Evolutionary conservation across 805 yeast species (phyloP), one percentile per base, ranked within the genome.

Genomic region (Candida pseudofarinosa): DNA sequence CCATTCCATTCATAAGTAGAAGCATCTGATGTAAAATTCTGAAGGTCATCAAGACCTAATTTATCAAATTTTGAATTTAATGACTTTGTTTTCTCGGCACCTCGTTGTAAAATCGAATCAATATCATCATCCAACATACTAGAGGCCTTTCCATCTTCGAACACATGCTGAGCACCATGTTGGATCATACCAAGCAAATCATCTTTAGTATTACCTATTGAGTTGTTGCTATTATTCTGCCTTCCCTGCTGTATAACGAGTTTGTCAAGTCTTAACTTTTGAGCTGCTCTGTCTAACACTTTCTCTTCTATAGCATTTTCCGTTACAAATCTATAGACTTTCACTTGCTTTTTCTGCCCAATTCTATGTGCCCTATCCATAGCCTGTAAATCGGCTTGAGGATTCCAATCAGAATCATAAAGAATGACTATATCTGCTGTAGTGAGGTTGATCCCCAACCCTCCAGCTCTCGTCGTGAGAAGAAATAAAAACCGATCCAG

Each of bases 1-100:
- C 99, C 99, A 56, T 93, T 89, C 99, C 99, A 91, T 63, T 90
- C 97, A 62, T 91, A 91, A 0, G 97, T 93, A 1, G 89, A 83
- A 18, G 84, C 83, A 50, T 88, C 95, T 5, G 88, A 84, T 8
- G 93, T 84, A 55, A 90, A 90, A 58, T 87, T 88, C 59, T 91
- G 97, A 39, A 93, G 71, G 58, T 93, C 99, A 60, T 93, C 98
- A 20, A 93, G 69, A 7, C 98, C 98, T 28, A 93, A 73, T 39
- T 85, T 78, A 42, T 88, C 83, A 62, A 85, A 93, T 59, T 88
- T 88, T 13, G 82, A 84, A 58, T 88, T 89, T 48, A 93, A 68
- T 38, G 77, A 77, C 19, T 81, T 77, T 0, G 99, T 93, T 48
- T 85, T 87, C 49, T 80, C 84, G 44, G 88, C 86, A 43, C 98